Evolutionary conservation across 176 grass and related monocot genomes (phyloP).

Genomic region (Oryza punctata): DNA sequence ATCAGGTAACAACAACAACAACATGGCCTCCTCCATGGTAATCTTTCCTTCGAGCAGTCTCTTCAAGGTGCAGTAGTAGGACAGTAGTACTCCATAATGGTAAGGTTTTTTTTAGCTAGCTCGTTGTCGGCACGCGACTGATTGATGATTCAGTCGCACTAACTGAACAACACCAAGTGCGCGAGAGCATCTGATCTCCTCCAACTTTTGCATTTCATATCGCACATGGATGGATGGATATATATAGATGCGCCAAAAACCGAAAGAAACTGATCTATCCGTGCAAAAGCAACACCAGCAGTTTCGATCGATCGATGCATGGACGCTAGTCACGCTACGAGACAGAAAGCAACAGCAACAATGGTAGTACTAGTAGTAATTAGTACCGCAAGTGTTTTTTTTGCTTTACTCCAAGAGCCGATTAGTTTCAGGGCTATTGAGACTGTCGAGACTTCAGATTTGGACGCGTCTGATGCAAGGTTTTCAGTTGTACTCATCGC

Average conservation of each 20-base stretch:
- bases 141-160: neutral
- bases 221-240: no score
- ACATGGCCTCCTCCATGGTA: neutral
- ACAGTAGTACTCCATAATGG: neutral
- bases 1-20: neutral
- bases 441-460: neutral
- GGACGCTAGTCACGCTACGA: neutral
- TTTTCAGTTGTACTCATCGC: neutral
- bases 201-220: neutral
- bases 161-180: neutral
- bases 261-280: slow-evolving; percentile 17
- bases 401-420: neutral
- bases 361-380: neutral
- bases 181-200: neutral
- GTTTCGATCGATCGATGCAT: neutral
- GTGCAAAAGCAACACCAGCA: neutral
- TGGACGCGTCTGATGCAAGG: neutral
- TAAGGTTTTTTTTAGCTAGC: no score
- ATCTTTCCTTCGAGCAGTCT: neutral
- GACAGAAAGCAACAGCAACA: neutral
- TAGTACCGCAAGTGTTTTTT: neutral
- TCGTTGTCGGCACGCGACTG: neutral
- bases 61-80: neutral
- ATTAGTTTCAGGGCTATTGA: neutral
- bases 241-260: no score